Conservation (phyloP, 306 rosid species). For the Carpinus viminea region DNA sequence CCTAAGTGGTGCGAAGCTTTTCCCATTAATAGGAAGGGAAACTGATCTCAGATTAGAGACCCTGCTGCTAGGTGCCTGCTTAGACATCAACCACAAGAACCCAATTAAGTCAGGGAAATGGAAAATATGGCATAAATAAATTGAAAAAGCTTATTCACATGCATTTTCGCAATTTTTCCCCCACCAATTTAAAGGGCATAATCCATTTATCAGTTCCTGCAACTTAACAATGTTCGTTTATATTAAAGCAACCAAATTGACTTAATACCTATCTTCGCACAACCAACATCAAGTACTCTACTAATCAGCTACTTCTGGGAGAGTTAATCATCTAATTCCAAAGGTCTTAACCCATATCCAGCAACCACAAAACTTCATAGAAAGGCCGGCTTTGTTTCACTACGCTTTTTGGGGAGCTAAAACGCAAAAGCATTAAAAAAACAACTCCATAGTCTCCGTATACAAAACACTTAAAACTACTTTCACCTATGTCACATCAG, state of each 20-base stretch:
- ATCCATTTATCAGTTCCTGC: background rate
- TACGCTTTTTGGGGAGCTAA: too few relatives aligned
- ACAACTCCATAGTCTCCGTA: too few relatives aligned
- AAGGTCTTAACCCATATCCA: background rate
- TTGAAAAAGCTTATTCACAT: background rate
- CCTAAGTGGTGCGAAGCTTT: constrained; percentile 51
- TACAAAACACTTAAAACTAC: too few relatives aligned
- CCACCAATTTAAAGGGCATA: constrained; percentile 2
- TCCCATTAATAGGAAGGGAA: constrained; percentile 56
- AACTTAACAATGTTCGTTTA: background rate
- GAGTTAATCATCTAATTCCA: background rate
- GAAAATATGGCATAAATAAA: background rate
- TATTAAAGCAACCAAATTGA: background rate
- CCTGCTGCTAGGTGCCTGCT: constrained; percentile 53
- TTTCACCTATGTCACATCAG: too few relatives aligned
- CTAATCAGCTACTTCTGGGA: background rate
- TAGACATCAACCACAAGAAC: constrained; percentile 32
- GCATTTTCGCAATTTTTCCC: background rate
- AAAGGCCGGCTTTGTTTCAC: background rate
- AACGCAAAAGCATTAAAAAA: too few relatives aligned
- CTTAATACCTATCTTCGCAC: background rate
- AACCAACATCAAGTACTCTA: background rate
- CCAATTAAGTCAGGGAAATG: constrained; percentile 1
- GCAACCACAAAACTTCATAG: background rate
- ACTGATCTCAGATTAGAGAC: constrained; percentile 50